Evolutionary conservation across 1,284 basidiomycete species (phyloP), one percentile per base, ranked within the genome.

Genomic region (Microstroma glucosiphilum): DNA sequence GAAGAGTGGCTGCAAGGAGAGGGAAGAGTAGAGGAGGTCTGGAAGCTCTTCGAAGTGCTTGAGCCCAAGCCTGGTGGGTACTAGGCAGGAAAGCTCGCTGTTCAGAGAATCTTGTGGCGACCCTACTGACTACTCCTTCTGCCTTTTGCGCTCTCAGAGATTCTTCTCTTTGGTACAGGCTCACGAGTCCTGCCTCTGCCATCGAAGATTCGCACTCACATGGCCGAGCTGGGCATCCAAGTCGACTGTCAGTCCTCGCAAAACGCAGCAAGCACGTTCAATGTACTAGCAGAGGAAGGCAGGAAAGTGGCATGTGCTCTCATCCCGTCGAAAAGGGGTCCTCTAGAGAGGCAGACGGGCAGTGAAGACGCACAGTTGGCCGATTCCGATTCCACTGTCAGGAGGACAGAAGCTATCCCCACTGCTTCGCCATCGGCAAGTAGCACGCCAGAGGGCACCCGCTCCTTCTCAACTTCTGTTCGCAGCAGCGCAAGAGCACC

Each of bases 261-360:
- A 69, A 94, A 94, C 76, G 93, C 93, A 12, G 91, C 91, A 73
- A 89, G 91, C 40, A 96, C 93, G 0, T 97, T 91, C 80, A 96
- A 97, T 79, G 81, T 97, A 41, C 84, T 97, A 46, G 82, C 88
- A 0, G 93, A 96, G 80, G 93, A 97, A 81, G 93, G 92, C 0
- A 83, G 93, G 60, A 88, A 88, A 19, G 90, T 97, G 13, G 89
- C 90, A 30, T 92, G 90, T 12, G 92, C 92, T 1, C 80, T 96
- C 17, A 82, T 94, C 49, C 92, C 92, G 2, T 37, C 59, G 1
- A 60, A 68, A 53, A 59, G 58, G 0, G 58, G 54, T 1, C 40
- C 54, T 0, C 21, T 48, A 4, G 21, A 17, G 17, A 48, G 21
- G 21, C 21, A 48, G 17, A 17, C 17, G 17, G 43, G 43, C 43